Evolutionary conservation across 163 green algal species (phyloP), one percentile per base, ranked within the genome.

Genomic region (Scenedesmus sp.): DNA sequence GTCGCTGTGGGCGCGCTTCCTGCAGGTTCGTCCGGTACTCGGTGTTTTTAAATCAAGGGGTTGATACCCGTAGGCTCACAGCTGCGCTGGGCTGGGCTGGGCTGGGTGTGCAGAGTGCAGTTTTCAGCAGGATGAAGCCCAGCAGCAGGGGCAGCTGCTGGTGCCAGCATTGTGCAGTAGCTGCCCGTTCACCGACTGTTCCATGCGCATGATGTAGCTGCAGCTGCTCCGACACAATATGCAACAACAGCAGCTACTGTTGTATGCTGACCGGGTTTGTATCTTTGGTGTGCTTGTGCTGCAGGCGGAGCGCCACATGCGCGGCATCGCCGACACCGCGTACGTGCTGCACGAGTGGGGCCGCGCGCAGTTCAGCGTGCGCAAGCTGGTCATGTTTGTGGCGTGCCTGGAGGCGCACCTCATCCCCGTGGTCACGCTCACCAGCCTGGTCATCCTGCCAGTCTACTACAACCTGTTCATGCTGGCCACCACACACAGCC

Each of bases 281-380:
- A 34, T 52, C 10, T 12, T 56, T 82, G 16, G 15, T 88, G 79
- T 23, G 46, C 16, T 46, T 10, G 2, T 82, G 60, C 46, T 92
- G 60, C 90, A 93, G 90, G 90, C 90, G 56, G 90, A 93, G 90
- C 90, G 90, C 73, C 90, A 93, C 90, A 93, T 93, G 90, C 90
- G 90, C 54, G 90, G 90, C 84, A 90, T 93, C 10, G 90, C 90
- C 20, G 90, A 93, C 90, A 93, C 90, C 0, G 90, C 90, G 15
- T 93, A 93, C 59, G 90, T 90, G 56, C 66, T 93, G 83, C 73
- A 86, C 77, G 84, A 88, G 70, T 87, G 84, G 67, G 4, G 7
- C 70, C 56, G 34, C 59, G 46, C 52, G 2, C 18, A 18, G 13
- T 67, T 86, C 54, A 73, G 18, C 55, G 34, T 82, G 64, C 84